Base-by-base conservation (phyloP, 306 rosid genomes). In the Inga laurina region DNA sequence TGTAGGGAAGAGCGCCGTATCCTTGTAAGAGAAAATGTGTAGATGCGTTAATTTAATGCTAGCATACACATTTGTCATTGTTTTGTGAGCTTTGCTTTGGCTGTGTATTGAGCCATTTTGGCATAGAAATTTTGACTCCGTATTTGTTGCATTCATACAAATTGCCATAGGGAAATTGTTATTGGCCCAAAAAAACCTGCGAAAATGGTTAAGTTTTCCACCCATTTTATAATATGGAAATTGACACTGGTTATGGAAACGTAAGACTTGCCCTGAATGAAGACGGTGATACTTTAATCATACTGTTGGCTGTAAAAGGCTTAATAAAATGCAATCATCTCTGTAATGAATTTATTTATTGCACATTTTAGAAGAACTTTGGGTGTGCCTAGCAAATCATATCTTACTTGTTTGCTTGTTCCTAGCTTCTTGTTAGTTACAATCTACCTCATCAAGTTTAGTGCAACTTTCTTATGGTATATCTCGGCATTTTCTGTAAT, bases 11-110 rank as follows among this genome's bases (percentile, higher is more conserved):
- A 52, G 74, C 48, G 74, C 48, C 72, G 81, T 59, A 45, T 78
- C 79, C 61, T 72, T 83, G 72, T 79, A 69, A 59, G 68, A 66
- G 85, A 78, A 80, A 71, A 57, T 72, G 68, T 81, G 85, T 85
- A 84, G 86, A 81, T 83, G 82, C 78, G 48, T 81, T 86, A 61
- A 85, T 81, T 87, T 77, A 83, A 85, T 78, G 39, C 76, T 39
- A 72, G 34, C 69, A 46, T 79, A 77, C 69, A 39, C 77, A 75
- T 78, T 79, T 74, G 49, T 19, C 68, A 72, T 72, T 80, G 83
- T 8, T 74, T 75, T 75, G 32, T 24, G 77, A 76, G 80, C 22
- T 72, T 54, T 75, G 71, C 59, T 52, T 39, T 77, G 85, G 69
- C 66, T 80, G 44, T 84, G 41, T 48, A 75, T 71, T 49, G 80